Conservation (phyloP, 2,329 filamentous ascomycete species). For the Cladosporium colombiae region DNA sequence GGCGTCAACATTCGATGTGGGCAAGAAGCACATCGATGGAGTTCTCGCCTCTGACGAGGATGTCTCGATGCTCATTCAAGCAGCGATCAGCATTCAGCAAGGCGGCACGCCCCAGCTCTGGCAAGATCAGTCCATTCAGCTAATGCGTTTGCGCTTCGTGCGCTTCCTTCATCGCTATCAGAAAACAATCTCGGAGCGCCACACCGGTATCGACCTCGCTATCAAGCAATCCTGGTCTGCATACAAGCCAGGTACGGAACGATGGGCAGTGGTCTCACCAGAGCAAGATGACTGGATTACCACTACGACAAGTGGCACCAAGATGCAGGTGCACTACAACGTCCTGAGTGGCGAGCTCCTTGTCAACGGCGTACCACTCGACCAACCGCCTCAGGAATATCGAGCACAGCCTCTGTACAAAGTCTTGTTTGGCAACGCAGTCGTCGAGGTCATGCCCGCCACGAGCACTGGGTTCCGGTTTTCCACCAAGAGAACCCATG, state of each 20-base stretch:
- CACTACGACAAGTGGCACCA: too few species aligned
- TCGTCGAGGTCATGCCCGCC: constrained; percentile 56
- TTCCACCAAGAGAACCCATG: constrained; percentile 40
- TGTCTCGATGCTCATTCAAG: constrained; percentile 26
- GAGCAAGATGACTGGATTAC: constrained; percentile 24
- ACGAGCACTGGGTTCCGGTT: constrained; percentile 56
- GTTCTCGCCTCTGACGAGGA: constrained; percentile 24
- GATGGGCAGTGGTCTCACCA: constrained; percentile 19
- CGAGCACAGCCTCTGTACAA: constrained; percentile 46
- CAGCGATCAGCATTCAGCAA: constrained; percentile 28
- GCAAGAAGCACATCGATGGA: constrained; percentile 24
- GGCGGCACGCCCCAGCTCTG: constrained; percentile 3
- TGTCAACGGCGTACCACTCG: constrained; percentile 51
- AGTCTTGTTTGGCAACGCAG: constrained; percentile 57
- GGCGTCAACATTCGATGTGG: constrained; percentile 47
- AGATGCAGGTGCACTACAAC: constrained; percentile 46
- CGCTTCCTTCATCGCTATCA: constrained; percentile 27
- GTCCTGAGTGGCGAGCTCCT: constrained; percentile 51
- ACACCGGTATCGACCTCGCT: constrained; percentile 24
- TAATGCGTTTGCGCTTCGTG: constrained; percentile 14
- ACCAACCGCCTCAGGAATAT: constrained; percentile 57
- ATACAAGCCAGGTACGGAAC: constrained; percentile 26
- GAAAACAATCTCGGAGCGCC: constrained; percentile 16
- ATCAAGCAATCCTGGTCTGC: constrained; percentile 46
- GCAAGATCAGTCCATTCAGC: not conserved